Conservation (phyloP, 345 rosid genomes). For the Stellera chamaejasme region DNA sequence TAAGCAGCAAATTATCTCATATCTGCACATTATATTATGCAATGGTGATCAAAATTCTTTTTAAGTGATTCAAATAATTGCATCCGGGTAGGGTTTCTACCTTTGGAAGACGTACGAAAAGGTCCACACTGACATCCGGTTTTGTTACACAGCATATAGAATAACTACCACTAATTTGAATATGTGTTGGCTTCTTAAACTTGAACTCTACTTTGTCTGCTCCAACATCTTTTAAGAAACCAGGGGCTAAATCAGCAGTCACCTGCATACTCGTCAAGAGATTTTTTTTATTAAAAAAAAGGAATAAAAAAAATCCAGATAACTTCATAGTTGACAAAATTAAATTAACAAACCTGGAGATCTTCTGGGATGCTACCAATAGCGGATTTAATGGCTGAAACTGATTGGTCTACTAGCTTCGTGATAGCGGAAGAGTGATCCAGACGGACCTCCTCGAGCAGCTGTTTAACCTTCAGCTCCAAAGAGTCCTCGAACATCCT, state of each 20-base stretch:
- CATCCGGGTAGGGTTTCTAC: constrained; percentile 17
- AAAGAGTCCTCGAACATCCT: constrained; percentile 16
- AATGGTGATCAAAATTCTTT: too few species aligned
- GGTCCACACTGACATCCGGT: constrained; percentile 58
- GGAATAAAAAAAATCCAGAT: background rate
- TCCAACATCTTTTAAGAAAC: constrained; percentile 63
- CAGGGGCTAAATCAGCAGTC: constrained; percentile 43
- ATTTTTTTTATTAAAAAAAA: background rate
- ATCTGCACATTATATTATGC: too few species aligned
- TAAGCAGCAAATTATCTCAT: background rate
- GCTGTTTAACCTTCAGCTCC: constrained; percentile 36
- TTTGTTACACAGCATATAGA: constrained; percentile 47
- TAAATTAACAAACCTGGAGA: constrained; percentile 25
- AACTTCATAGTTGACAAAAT: background rate
- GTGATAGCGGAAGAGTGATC: constrained; percentile 32
- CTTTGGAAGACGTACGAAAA: constrained; percentile 73
- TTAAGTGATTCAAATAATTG: too few species aligned
- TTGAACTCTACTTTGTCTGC: constrained; percentile 75
- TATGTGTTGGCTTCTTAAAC: constrained; percentile 59
- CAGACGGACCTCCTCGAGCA: constrained; percentile 50
- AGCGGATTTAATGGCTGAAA: constrained; percentile 36
- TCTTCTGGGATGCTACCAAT: constrained; percentile 38
- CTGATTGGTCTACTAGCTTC: constrained; percentile 38
- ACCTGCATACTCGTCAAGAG: background rate
- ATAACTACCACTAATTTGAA: constrained; percentile 73